These are phyloP conservation scores for Endotrypanum monterogeii DNA, from an alignment of 208 protist species.

Conservation along the genomic window DNA sequence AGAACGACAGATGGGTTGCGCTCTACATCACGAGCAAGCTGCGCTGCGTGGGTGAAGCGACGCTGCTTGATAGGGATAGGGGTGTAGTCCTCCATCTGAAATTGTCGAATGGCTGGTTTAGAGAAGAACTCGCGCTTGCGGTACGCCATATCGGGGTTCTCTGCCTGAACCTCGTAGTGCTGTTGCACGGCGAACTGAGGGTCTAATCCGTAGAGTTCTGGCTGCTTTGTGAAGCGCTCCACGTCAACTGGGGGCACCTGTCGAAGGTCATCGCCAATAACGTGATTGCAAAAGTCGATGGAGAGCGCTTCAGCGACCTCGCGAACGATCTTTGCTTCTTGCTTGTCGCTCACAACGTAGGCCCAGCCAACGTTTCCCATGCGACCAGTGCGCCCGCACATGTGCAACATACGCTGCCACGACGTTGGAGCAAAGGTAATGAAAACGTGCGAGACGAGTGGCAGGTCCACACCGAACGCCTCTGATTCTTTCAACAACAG, in stretches of 20 bases:
- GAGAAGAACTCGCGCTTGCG: constrained; percentile 79
- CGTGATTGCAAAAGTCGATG: constrained; percentile 68
- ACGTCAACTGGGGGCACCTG: constrained; percentile 38
- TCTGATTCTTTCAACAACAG: constrained; percentile 75
- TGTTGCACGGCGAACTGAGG: constrained; percentile 81
- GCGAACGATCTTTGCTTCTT: constrained; percentile 54
- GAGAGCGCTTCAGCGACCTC: constrained; percentile 59
- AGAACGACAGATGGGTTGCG: constrained; percentile 53
- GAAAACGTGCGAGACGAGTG: constrained; percentile 84
- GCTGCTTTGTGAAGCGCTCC: constrained; percentile 66
- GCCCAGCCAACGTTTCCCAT: constrained; percentile 87
- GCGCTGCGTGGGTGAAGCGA: constrained; percentile 52
- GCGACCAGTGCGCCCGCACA: constrained; percentile 75
- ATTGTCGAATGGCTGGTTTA: constrained; percentile 53
- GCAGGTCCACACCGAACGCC: constrained; percentile 74
- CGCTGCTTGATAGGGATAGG: constrained; percentile 52
- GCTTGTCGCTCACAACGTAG: constrained; percentile 71
- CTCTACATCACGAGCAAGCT: constrained; percentile 59
- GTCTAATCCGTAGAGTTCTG: constrained; percentile 77
- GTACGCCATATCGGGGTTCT: constrained; percentile 76
- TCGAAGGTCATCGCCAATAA: constrained; percentile 45
- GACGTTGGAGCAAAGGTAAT: constrained; percentile 75
- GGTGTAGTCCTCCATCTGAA: constrained; percentile 88
- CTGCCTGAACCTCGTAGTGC: constrained; percentile 76
- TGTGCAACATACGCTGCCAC: constrained; percentile 78